Evolutionary conservation across 2,329 filamentous ascomycete species (phyloP), one percentile per base, ranked within the genome.

Genomic region (Fusarium sp.): DNA sequence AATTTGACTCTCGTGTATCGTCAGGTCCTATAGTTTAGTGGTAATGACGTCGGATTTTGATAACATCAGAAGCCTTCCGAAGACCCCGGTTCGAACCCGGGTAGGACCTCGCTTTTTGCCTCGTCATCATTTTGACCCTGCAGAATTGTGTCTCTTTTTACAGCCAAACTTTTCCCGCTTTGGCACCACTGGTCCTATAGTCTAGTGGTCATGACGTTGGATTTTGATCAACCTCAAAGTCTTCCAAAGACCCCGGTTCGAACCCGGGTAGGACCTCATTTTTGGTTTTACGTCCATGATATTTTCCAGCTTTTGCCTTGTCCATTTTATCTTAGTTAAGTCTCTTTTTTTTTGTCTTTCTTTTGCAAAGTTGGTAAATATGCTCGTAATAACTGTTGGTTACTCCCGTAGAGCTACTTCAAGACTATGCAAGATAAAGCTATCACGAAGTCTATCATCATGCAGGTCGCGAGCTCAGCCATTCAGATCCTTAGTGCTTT

Each of bases 31-130:
- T 62, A 63, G 59, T 62, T 62, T 62, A 62, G 59, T 63, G 59
- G 59, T 62, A 62, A 62, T 62, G 58, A 62, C 58, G 58, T 62
- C 58, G 58, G 58, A 62, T 62, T 62, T 62, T 62, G 58, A 62
- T 42, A 27, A 11, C 8, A 13, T 62, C 58, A 17, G 27, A 62
- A 62, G 49, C 58, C 35, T 62, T 62, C 58, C 58, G 58, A 62
- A 62, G 58, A 62, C 58, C 58, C 58, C 58, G 58, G 58, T 62
- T 62, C 58, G 58, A 62, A 62, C 58, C 58, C 58, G 58, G 58
- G 58, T 62, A 62, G 58, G 58, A 62, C 58, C 58, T 62, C 48
- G 9, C 36, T 62, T 62, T 62, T 62, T 61, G 31, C 11, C 13
- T 9, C 1, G 1, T 10, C 11, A 3, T 0, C 2, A 2, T 7